A percentile compares a stretch with the other conserved stretches of the same genome.
Evolutionary conservation across 2,329 filamentous ascomycete genomes (phyloP).

Genomic region (Aureobasidium sp.): DNA sequence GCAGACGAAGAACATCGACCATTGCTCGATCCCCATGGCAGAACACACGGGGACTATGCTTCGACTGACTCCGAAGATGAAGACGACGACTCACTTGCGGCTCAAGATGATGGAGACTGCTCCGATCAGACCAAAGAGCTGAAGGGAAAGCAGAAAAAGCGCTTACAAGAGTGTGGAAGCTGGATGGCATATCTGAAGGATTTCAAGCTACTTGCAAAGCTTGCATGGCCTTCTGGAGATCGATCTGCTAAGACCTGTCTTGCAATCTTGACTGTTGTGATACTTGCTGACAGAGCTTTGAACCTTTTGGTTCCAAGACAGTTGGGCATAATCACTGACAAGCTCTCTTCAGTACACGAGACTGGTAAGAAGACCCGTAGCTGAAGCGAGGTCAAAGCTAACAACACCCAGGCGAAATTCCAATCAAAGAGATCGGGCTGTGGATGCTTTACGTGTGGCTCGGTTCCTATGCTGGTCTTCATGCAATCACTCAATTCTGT

Average conservation of each 20-base stretch:
- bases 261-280: conserved; percentile 56
- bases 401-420: conserved; percentile 21
- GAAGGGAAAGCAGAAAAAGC: conserved; percentile 46
- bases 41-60: conserved; percentile 14
- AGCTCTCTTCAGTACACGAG: conserved; percentile 45
- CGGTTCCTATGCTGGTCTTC: conserved; percentile 43
- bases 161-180: conserved; percentile 64
- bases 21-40: conserved; percentile 9
- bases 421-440: conserved; percentile 45
- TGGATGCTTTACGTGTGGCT: conserved; percentile 44
- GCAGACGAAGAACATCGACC: conserved; percentile 2
- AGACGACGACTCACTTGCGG: conserved; percentile 18
- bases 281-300: conserved; percentile 62
- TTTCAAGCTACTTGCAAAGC: conserved; percentile 66
- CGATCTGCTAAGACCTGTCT: conserved; percentile 59
- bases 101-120: conserved; percentile 42
- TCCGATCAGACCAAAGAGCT: conserved; percentile 48
- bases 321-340: conserved; percentile 69
- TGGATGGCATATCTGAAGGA: conserved; percentile 70
- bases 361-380: conserved; percentile 23
- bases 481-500: conserved; percentile 42
- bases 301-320: conserved; percentile 75
- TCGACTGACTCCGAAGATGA: conserved; percentile 3
- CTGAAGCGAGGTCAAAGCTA: background rate
- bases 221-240: conserved; percentile 67